These are phyloP conservation scores for Erysimum pusillum DNA, from an alignment of 441 rosid genomes.

Conservation along the genomic window DNA sequence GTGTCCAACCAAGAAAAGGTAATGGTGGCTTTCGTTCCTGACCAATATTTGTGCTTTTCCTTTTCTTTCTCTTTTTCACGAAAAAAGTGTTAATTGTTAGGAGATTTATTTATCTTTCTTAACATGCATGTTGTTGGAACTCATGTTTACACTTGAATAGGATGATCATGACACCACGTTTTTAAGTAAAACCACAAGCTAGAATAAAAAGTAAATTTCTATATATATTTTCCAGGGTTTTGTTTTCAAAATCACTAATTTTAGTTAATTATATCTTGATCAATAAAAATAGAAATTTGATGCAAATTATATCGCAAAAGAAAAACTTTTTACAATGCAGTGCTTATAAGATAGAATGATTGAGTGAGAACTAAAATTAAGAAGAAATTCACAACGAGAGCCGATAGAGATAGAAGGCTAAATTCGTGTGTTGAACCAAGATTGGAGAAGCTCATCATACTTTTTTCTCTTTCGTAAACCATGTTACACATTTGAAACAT, in stretches of 20 bases:
- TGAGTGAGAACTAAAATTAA: no score
- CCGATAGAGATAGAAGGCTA: background rate
- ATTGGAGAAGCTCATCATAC: background rate
- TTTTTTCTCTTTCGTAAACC: background rate
- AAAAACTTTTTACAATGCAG: no score
- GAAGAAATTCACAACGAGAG: no score
- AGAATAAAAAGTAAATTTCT: background rate
- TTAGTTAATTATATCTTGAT: background rate
- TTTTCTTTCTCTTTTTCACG: background rate
- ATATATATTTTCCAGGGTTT: background rate
- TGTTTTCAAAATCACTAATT: background rate
- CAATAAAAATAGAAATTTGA: background rate
- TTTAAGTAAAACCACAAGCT: slow-evolving; percentile 4
- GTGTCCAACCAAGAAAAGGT: slow-evolving; percentile 29
- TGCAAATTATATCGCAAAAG: no score
- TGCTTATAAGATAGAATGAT: no score
- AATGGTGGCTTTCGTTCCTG: slow-evolving; percentile 38
- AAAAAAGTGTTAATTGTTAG: background rate
- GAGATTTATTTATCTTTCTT: slow-evolving; percentile 14
- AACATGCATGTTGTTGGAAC: slow-evolving; percentile 13
- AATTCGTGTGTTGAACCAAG: background rate
- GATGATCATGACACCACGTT: slow-evolving; percentile 30
- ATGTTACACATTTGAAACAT: background rate
- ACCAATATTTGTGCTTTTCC: slow-evolving; percentile 38
- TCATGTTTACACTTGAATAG: slow-evolving; percentile 21